phyloP scores from a whole-genome alignment of 1,139 yeast genomes.

The Petasospora fabianii region DNA sequence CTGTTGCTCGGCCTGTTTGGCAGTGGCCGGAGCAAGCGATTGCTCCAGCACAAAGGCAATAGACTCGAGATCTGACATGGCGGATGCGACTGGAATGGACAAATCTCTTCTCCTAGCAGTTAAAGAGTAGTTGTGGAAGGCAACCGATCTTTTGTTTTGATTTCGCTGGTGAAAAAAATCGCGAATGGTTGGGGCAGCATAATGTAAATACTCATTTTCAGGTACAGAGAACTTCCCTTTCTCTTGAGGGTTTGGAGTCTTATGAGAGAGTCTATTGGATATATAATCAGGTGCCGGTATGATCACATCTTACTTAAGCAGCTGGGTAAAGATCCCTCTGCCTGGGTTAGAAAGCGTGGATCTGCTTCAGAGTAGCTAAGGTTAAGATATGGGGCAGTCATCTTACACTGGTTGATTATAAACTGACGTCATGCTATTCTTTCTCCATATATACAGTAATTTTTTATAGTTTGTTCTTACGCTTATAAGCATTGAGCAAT shows the following conservation, averaged over 20 bases:
- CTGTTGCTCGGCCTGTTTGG: slow-evolving; percentile 59
- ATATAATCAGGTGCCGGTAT: too few relatives aligned
- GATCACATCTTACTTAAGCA: too few relatives aligned
- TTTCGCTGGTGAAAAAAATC: slow-evolving; percentile 4
- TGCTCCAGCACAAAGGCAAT: slow-evolving; percentile 34
- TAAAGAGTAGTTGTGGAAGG: neutral
- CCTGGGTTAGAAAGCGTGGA: too few relatives aligned
- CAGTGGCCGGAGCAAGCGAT: slow-evolving; percentile 39
- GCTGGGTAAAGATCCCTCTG: too few relatives aligned
- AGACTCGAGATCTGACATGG: slow-evolving; percentile 30
- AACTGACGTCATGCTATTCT: too few relatives aligned
- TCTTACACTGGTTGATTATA: too few relatives aligned
- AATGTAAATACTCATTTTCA: slow-evolving; percentile 16
- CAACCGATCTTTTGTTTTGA: slow-evolving; percentile 3
- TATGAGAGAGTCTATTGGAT: too few relatives aligned
- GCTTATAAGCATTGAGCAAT: slow-evolving; percentile 14
- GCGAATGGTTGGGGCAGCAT: slow-evolving; percentile 8
- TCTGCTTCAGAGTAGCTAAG: too few relatives aligned
- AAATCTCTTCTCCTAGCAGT: neutral
- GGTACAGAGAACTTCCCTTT: too few relatives aligned
- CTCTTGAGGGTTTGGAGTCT: too few relatives aligned
- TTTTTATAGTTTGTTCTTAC: slow-evolving; percentile 8
- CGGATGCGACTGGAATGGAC: neutral
- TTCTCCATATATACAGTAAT: too few relatives aligned
- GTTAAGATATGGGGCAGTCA: too few relatives aligned